These are phyloP conservation scores for Botryotinia convoluta DNA, from an alignment of 2,329 filamentous ascomycete species.

Conservation along the genomic window DNA sequence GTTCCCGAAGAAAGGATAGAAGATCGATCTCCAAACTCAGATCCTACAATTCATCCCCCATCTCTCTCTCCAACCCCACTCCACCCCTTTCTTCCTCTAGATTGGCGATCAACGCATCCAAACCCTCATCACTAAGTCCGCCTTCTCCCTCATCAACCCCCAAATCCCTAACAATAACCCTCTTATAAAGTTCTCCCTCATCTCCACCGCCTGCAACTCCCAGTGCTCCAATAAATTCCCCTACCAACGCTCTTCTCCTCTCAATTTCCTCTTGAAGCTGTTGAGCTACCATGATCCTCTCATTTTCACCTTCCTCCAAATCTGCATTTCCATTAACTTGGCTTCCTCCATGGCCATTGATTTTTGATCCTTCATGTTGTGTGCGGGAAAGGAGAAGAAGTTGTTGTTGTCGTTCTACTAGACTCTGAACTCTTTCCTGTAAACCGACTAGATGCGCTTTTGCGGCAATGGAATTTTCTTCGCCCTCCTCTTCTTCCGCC, in stretches of 20 bases:
- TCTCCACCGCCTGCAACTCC: conserved; percentile 68
- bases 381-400: conserved; percentile 40
- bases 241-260: conserved; percentile 52
- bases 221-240: conserved; percentile 66
- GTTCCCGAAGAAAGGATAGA: not conserved
- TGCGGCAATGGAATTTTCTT: conserved; percentile 24
- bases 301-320: conserved; percentile 49
- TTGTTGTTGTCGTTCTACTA: conserved; percentile 49
- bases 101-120: conserved; percentile 33
- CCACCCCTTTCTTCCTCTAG: conserved; percentile 28
- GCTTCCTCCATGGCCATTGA: conserved; percentile 46
- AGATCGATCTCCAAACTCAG: not conserved
- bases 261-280: conserved; percentile 57
- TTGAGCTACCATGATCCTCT: conserved; percentile 56
- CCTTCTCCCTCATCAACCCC: conserved; percentile 46
- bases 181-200: conserved; percentile 69
- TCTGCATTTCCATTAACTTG: not conserved
- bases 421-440: conserved; percentile 29
- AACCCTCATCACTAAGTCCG: conserved; percentile 38
- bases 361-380: conserved; percentile 47
- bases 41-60: conserved; percentile 1
- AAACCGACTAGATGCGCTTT: conserved; percentile 30
- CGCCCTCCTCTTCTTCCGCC: conserved; percentile 33
- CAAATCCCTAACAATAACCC: conserved; percentile 33
- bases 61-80: conserved; percentile 12